Evolutionary conservation across 257 asterid genomes (phyloP).

Genomic region (Nicotiana tabacum): DNA sequence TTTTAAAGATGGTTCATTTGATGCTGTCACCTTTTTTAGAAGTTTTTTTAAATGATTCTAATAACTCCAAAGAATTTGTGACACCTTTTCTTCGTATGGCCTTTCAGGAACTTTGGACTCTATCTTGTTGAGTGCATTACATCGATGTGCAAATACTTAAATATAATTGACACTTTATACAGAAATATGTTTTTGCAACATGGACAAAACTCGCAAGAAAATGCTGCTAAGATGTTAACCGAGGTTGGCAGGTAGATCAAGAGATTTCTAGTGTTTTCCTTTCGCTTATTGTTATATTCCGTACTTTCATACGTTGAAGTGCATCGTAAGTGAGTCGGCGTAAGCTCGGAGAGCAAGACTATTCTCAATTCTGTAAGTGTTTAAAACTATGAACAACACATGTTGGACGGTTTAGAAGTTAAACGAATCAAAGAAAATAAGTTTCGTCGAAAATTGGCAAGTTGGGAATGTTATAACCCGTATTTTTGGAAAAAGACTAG

Average conservation of each 20-base stretch:
- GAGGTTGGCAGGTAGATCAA: conserved; percentile 61
- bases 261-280: not conserved
- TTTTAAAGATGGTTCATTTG: conserved; percentile 41
- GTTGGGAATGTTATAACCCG: too few relatives aligned
- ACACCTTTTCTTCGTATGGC: conserved; percentile 24
- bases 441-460: too few relatives aligned
- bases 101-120: conserved; percentile 75
- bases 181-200: conserved; percentile 36
- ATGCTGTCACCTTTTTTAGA: conserved; percentile 32
- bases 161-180: conserved; percentile 7
- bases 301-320: too few relatives aligned
- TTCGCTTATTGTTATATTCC: not conserved
- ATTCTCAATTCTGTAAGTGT: too few relatives aligned
- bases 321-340: too few relatives aligned
- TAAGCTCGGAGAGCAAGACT: too few relatives aligned
- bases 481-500: too few relatives aligned
- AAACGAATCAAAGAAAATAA: too few relatives aligned
- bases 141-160: conserved; percentile 6
- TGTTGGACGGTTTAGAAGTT: too few relatives aligned
- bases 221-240: conserved; percentile 67
- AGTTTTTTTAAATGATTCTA: conserved; percentile 3
- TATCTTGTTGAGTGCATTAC: conserved; percentile 52
- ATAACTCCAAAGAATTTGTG: conserved; percentile 25
- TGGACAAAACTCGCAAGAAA: conserved; percentile 51
- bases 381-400: too few relatives aligned